Base-by-base conservation (phyloP, 768 basidiomycete species). In the Tylopilus cervinicoccineus region DNA sequence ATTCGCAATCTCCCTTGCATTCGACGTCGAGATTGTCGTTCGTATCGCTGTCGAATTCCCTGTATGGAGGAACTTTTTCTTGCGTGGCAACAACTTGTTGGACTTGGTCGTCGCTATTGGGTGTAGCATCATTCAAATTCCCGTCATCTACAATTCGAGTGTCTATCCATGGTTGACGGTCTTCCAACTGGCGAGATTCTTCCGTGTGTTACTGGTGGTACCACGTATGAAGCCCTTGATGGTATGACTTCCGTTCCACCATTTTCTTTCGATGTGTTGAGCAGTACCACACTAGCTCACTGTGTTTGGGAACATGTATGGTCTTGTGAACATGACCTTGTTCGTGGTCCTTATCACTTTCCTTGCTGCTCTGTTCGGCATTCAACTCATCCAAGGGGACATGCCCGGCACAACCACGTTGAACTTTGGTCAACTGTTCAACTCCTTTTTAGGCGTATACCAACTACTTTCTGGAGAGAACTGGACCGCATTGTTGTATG, bases 401-500 rank as follows among this genome's bases (percentile, higher is more conserved):
- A 71, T 93, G 48, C 63, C 66, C 9, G 64, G 70, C 14, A 71
- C 69, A 38, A 55, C 67, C 14, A 64, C 73, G 2, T 80, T 90
- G 72, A 87, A 85, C 56, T 97, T 92, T 63, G 82, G 84, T 6
- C 80, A 90, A 58, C 68, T 91, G 9, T 93, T 81, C 73, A 91
- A 87, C 58, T 73, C 89, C 0, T 96, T 95, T 62, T 66, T 96
- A 20, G 89, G 81, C 0, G 75, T 93, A 56, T 98, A 94, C 62
- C 79, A 94, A 67, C 74, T 96, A 2, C 89, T 93, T 68, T 91
- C 92, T 0, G 90, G 91, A 0, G 95, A 98, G 69, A 91, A 96
- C 64, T 98, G 94, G 93, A 82, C 85, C n/a, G 72, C 79, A 52
- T 74, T 89, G 7, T 60, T 91, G 27, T 88, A 89, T 56, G 66